A percentile compares a stretch with the other conserved stretches of the same genome.
These are phyloP conservation scores for Aspergillus japonicus DNA, from an alignment of 2,329 filamentous ascomycete species.

Conservation along the genomic window DNA sequence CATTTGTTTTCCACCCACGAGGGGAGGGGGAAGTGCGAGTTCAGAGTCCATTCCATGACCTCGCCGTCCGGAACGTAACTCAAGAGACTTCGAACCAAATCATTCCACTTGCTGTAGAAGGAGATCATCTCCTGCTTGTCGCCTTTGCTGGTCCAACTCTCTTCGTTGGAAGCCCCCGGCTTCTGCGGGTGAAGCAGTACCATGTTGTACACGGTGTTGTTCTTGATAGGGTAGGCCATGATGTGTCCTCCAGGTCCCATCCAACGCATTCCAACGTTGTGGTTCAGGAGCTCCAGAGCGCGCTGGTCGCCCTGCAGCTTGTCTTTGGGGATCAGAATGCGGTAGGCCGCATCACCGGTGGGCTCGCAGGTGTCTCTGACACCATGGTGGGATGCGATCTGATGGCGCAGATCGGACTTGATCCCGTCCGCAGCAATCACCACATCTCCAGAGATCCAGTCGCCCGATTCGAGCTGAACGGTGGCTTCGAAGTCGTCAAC, in stretches of 20 bases:
- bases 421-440: background rate
- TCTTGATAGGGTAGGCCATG: constrained; percentile 3
- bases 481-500: constrained; percentile 13
- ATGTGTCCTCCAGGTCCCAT: constrained; percentile 3
- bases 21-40: constrained; percentile 3
- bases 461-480: constrained; percentile 6
- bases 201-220: constrained; percentile 3
- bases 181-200: constrained; percentile 2
- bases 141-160: constrained; percentile 1
- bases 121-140: constrained; percentile 1
- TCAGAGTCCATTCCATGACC: constrained; percentile 7
- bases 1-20: background rate
- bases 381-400: constrained; percentile 1
- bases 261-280: background rate
- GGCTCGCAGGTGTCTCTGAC: background rate
- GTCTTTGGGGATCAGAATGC: background rate
- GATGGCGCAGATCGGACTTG: background rate
- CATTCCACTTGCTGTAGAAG: constrained; percentile 1
- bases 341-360: background rate
- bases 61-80: constrained; percentile 1
- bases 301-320: background rate
- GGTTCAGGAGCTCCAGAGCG: background rate
- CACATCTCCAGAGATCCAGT: background rate
- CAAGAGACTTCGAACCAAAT: background rate
- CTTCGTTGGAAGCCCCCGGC: background rate